Conservation (phyloP, 164 flowering plant genomes). For the Euptelea pleiosperma region DNA sequence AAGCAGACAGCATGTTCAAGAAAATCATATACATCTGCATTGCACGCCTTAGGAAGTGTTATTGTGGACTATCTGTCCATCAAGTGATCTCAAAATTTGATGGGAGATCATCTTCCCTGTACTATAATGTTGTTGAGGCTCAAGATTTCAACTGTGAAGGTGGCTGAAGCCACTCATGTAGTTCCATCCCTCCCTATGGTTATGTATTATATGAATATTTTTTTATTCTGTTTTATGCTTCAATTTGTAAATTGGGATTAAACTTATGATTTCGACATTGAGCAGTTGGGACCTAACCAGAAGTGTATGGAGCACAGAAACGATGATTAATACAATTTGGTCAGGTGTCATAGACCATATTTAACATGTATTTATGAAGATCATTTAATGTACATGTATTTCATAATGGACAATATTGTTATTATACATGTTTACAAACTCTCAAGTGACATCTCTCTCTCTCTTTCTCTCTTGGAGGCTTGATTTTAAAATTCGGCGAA, state of each 20-base stretch:
- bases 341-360: not conserved
- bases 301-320: too few species aligned
- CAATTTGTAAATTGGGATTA: not conserved
- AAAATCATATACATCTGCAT: constrained; percentile 68
- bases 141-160: constrained; percentile 40
- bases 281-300: too few species aligned
- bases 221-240: not conserved
- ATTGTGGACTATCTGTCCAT: constrained; percentile 66
- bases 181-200: too few species aligned
- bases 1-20: constrained; percentile 72
- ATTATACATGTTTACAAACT: too few species aligned
- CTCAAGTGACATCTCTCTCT: too few species aligned
- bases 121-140: constrained; percentile 53
- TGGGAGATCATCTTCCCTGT: constrained; percentile 60
- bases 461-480: too few species aligned
- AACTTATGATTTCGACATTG: too few species aligned
- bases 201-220: not conserved
- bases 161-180: constrained; percentile 20
- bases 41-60: constrained; percentile 53
- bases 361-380: constrained; percentile 1
- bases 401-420: not conserved
- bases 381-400: not conserved
- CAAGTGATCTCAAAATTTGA: constrained; percentile 68
- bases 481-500: too few species aligned
- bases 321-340: not conserved